Conservation (phyloP, 2,329 filamentous ascomycete species). For the Trichoderma sp. region DNA sequence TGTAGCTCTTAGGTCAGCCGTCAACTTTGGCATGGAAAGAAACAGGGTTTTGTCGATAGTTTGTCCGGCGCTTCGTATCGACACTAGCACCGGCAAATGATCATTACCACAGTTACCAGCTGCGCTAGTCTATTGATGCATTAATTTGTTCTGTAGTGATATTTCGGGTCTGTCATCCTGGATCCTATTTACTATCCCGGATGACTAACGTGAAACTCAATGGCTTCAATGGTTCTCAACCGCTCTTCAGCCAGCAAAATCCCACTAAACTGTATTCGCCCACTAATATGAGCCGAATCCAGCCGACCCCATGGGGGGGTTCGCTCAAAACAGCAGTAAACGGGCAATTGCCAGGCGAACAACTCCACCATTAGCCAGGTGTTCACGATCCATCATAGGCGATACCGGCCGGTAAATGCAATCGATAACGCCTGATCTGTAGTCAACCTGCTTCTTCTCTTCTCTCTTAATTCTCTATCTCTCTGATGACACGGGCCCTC, state of each 20-base stretch:
- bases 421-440: neutral
- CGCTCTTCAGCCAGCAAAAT: neutral
- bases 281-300: conserved; percentile 16
- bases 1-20: conserved; percentile 9
- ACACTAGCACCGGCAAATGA: neutral
- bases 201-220: neutral
- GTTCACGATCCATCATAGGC: neutral
- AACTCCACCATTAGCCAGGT: neutral
- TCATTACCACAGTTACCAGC: neutral
- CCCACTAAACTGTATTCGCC: neutral
- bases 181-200: neutral
- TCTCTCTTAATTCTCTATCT: neutral
- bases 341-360: neutral
- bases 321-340: conserved; percentile 7
- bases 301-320: conserved; percentile 19
- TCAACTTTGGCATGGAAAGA: neutral
- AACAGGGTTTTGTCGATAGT: neutral
- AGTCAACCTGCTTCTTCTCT: neutral
- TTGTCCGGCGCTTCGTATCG: neutral
- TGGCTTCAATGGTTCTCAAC: neutral
- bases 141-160: neutral
- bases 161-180: neutral
- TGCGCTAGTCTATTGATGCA: neutral
- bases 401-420: neutral
- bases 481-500: neutral